Conservation (phyloP, 352 stramenopile species). For the Saprolegnia parasitica region DNA sequence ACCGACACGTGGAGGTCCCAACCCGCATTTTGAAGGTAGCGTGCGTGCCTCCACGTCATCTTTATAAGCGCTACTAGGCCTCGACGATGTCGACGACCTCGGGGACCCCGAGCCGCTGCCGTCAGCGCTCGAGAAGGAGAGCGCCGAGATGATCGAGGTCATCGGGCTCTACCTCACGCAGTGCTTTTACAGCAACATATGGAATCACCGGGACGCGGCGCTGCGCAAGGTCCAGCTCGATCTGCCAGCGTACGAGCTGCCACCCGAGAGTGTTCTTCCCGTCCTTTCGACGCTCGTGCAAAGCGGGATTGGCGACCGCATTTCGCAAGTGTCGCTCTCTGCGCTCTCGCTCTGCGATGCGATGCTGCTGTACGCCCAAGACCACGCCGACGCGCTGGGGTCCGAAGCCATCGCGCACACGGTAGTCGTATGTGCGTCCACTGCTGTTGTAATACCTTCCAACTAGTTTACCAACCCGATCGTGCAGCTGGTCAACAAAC, state of each 20-base stretch:
- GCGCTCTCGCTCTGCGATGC: conserved; percentile 62
- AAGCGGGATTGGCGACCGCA: conserved; percentile 64
- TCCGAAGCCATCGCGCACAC: not conserved
- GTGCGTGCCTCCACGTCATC: not conserved
- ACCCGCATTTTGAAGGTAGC: conserved; percentile 49
- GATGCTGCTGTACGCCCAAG: conserved; percentile 45
- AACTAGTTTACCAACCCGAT: conserved; percentile 63
- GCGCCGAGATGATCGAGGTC: conserved; percentile 64
- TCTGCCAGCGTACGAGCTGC: conserved; percentile 47
- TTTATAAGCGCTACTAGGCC: conserved; percentile 15
- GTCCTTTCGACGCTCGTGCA: conserved; percentile 67
- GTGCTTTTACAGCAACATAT: conserved; percentile 84
- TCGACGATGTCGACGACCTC: conserved; percentile 64
- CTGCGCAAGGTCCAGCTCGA: conserved; percentile 82
- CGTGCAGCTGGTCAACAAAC: conserved; percentile 72
- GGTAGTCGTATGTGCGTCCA: no score
- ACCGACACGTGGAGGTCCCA: conserved; percentile 31
- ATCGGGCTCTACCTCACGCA: conserved; percentile 73
- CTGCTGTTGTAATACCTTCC: no score
- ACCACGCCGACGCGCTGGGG: not conserved
- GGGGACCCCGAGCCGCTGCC: conserved; percentile 70
- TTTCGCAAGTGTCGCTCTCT: conserved; percentile 67
- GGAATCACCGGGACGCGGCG: conserved; percentile 78
- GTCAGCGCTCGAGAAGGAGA: conserved; percentile 62
- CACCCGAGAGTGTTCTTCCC: conserved; percentile 46